phyloP scores from a whole-genome alignment of 1,284 basidiomycete genomes.

The Trichosporon ovoides region DNA sequence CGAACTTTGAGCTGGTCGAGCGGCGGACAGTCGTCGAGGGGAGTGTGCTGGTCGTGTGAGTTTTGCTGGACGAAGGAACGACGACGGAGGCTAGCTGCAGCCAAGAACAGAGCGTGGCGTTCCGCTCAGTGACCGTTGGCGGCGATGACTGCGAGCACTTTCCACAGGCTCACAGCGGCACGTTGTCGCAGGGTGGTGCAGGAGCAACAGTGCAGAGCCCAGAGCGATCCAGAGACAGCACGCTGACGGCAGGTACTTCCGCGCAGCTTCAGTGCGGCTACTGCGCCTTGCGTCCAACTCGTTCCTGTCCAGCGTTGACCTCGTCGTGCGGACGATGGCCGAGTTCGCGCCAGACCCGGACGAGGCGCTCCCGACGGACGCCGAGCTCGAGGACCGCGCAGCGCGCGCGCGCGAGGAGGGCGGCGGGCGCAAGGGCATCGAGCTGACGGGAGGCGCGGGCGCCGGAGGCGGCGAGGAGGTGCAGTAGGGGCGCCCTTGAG shows the following conservation, averaged over 20 bases:
- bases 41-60: conserved; percentile 64
- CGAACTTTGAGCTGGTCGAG: conserved; percentile 71
- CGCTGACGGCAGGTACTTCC: conserved; percentile 27
- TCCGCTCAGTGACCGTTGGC: too few relatives aligned
- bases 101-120: background rate
- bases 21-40: conserved; percentile 62
- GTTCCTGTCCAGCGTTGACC: conserved; percentile 78
- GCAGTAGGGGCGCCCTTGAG: too few relatives aligned
- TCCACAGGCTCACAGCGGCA: too few relatives aligned
- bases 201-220: too few relatives aligned
- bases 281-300: conserved; percentile 73
- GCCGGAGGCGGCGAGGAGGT: conserved; percentile 44
- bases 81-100: background rate
- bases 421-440: conserved; percentile 38
- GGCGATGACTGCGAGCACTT: too few relatives aligned
- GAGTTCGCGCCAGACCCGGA: conserved; percentile 55
- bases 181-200: too few relatives aligned
- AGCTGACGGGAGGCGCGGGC: conserved; percentile 37
- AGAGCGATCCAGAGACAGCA: background rate
- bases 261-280: conserved; percentile 72
- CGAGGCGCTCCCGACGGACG: conserved; percentile 27
- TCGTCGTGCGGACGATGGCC: conserved; percentile 72
- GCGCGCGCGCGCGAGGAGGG: conserved; percentile 21
- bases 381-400: conserved; percentile 31
- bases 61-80: background rate